Conservation (phyloP, 2,329 filamentous ascomycete genomes). For the Exophiala aquamarina region DNA sequence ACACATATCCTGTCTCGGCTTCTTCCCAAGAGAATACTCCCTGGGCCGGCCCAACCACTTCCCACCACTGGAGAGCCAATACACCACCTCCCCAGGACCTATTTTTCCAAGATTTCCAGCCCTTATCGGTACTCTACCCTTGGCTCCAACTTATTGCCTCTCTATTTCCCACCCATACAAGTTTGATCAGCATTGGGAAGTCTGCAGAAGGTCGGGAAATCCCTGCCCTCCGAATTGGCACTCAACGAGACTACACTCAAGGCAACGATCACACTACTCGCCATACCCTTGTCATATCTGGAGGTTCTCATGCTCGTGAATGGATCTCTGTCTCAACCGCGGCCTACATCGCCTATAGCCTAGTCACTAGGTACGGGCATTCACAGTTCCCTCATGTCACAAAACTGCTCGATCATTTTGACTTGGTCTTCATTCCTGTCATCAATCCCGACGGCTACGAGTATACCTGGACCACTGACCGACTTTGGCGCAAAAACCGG, state of each 20-base stretch:
- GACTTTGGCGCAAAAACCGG: conserved; percentile 92
- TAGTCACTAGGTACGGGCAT: conserved; percentile 80
- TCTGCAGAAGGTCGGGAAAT: conserved; percentile 88
- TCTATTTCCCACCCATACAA: conserved; percentile 81
- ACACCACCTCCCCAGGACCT: conserved; percentile 52
- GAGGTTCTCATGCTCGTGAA: conserved; percentile 88
- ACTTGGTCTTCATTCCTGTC: conserved; percentile 84
- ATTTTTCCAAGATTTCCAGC: conserved; percentile 93
- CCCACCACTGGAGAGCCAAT: conserved; percentile 41
- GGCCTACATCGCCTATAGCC: conserved; percentile 83
- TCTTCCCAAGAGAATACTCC: conserved; percentile 27
- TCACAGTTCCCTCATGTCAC: conserved; percentile 63
- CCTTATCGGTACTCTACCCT: conserved; percentile 75
- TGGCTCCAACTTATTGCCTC: conserved; percentile 91
- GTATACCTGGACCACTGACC: conserved; percentile 88
- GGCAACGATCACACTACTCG: conserved; percentile 47
- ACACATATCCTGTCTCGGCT: conserved; percentile 61
- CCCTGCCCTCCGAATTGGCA: conserved; percentile 73
- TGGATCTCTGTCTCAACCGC: conserved; percentile 95
- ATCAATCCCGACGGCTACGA: conserved; percentile 93
- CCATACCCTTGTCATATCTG: conserved; percentile 78
- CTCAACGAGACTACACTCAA: conserved; percentile 39
- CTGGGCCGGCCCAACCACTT: conserved; percentile 20
- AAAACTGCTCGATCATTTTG: conserved; percentile 76
- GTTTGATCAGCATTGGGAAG: conserved; percentile 73